phyloP scores from a whole-genome alignment of 768 basidiomycete genomes.

The Lentinula lateritia region DNA sequence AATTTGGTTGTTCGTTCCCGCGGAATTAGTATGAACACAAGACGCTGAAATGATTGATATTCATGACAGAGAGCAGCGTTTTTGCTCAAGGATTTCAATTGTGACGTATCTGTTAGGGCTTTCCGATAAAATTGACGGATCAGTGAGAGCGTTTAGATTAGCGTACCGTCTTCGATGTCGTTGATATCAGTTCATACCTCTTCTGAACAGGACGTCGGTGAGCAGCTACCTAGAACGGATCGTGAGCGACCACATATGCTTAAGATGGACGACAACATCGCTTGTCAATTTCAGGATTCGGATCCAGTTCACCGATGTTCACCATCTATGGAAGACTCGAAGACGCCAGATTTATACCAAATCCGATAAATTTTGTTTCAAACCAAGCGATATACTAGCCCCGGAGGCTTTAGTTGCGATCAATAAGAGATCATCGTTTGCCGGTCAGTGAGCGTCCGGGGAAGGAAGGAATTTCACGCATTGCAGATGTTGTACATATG shows the following conservation, averaged over 20 bases:
- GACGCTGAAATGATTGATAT: too few relatives aligned
- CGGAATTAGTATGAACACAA: neutral
- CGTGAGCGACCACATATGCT: too few relatives aligned
- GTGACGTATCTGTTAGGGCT: neutral
- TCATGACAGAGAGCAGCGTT: neutral
- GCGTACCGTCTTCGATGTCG: neutral
- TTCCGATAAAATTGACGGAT: neutral
- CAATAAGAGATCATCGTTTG: neutral
- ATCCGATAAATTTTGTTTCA: neutral
- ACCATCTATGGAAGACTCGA: neutral
- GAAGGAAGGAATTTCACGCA: neutral
- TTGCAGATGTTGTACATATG: neutral
- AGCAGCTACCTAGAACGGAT: neutral
- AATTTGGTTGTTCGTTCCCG: conserved; percentile 5
- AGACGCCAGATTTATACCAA: neutral
- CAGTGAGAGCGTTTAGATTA: neutral
- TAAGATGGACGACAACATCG: neutral
- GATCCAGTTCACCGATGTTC: neutral
- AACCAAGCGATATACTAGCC: neutral
- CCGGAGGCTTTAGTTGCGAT: neutral
- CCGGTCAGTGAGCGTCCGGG: neutral
- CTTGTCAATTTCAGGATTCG: too few relatives aligned
- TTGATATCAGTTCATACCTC: neutral
- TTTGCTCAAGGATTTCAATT: neutral
- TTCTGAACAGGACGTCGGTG: neutral